phyloP scores from a whole-genome alignment of 2,329 filamentous ascomycete species.

The Neophaeococcomyces aloes region DNA sequence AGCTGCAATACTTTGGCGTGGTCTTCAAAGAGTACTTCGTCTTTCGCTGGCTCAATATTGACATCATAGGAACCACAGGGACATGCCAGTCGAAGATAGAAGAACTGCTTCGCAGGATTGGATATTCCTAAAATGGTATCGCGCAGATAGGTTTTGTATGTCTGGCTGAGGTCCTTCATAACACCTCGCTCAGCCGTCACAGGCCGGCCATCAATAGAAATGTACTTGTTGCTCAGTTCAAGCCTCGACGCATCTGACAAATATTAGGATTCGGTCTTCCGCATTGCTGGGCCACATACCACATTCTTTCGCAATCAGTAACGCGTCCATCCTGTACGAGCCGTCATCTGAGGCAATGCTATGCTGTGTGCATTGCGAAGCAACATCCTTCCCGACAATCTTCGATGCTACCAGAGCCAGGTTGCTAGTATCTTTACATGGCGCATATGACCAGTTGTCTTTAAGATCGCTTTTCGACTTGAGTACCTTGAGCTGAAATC shows the following conservation, averaged over 20 bases:
- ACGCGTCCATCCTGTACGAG: constrained; percentile 8
- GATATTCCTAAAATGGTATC: constrained; percentile 12
- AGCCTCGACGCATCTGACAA: constrained; percentile 28
- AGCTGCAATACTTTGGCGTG: constrained; percentile 32
- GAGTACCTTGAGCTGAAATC: constrained; percentile 45
- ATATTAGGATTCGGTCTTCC: constrained; percentile 16
- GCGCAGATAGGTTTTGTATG: constrained; percentile 42
- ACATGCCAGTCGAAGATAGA: constrained; percentile 46
- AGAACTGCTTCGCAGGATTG: constrained; percentile 43
- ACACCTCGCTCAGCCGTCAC: constrained; percentile 40
- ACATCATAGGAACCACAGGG: constrained; percentile 47
- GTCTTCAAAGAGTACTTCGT: constrained; percentile 50
- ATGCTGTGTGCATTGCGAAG: constrained; percentile 36
- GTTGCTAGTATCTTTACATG: constrained; percentile 34
- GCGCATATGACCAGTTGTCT: constrained; percentile 51
- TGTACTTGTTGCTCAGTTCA: constrained; percentile 35
- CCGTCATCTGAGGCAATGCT: constrained; percentile 24
- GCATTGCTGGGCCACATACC: background rate
- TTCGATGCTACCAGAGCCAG: constrained; percentile 47
- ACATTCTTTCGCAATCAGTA: constrained; percentile 15
- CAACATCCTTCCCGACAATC: constrained; percentile 44
- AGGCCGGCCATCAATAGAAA: constrained; percentile 49
- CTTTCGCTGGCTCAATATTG: constrained; percentile 54
- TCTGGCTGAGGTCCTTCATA: constrained; percentile 42
- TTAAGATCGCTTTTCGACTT: constrained; percentile 49